Evolutionary conservation across 148 eudicot genomes (phyloP), one percentile per base, ranked within the genome.

Genomic region (Chenopodium quinoa): DNA sequence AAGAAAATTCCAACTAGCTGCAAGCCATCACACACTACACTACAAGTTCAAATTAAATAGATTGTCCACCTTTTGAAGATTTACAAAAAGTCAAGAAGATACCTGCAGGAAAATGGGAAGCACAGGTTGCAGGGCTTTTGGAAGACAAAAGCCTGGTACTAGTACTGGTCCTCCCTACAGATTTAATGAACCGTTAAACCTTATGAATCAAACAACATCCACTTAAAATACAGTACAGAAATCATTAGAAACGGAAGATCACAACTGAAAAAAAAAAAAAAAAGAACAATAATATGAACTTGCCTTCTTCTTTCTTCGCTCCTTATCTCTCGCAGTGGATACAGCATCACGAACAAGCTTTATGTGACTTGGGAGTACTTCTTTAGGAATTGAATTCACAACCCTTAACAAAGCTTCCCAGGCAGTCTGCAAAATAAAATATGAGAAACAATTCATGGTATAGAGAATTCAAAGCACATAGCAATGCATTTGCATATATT

Each of bases 81-180:
- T 11, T 13, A 48, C 52, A 48, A 48, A 63, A 73, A 82, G 25
- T 32, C 32, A 69, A 31, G 14, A 70, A 32, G 65, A 66, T 91
- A 96, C 99, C 94, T 93, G 98, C 78, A 96, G 99, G 84, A 92
- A 96, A 73, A 96, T 90, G 17, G 98, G 98, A 86, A 96, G 94
- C 80, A 96, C 86, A 66, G 99, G 99, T 79, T 92, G 98, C 83
- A 96, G 97, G 78, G 98, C 95, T 87, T 92, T 96, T 20, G 98
- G 98, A 25, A 96, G 98, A 88, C 99, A 96, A 56, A 96, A 90
- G 50, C 99, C 99, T 78, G 99, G 95, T 75, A 96, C 85, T 69
- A 96, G 83, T 86, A 96, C 90, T 3, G 91, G 90, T 76, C 97
- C 98, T 72, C 97, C 98, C 99, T 96, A 86, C 76, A 88, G 34